These are phyloP conservation scores for Pyracantha coccinea DNA, from an alignment of 331 rosid species.

Conservation along the genomic window DNA sequence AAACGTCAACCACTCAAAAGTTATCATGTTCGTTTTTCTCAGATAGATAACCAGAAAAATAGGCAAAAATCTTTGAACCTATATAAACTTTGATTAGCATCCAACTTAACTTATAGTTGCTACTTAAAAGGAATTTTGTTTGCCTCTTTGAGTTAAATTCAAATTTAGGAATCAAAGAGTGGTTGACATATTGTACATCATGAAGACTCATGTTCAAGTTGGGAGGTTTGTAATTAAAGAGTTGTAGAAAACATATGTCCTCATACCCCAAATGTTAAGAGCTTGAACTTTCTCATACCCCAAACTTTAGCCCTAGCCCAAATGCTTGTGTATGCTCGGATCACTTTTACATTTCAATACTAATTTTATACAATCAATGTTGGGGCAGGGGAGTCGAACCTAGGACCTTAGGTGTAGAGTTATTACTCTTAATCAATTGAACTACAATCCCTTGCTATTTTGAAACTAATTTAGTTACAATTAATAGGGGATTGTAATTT, in stretches of 20 bases:
- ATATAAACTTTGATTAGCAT: neutral
- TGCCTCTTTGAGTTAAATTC: neutral
- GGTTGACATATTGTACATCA: neutral
- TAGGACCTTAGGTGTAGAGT: too few relatives aligned
- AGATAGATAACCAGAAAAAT: too few relatives aligned
- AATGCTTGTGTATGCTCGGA: too few relatives aligned
- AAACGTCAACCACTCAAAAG: too few relatives aligned
- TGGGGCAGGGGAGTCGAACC: neutral
- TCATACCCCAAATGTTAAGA: too few relatives aligned
- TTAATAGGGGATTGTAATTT: neutral
- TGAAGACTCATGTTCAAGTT: too few relatives aligned
- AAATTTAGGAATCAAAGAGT: neutral
- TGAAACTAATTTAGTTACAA: neutral
- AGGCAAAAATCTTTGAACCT: neutral
- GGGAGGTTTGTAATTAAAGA: too few relatives aligned
- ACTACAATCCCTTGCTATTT: rapidly evolving
- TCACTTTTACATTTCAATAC: neutral
- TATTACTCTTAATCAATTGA: neutral
- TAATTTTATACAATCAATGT: neutral
- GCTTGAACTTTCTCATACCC: too few relatives aligned
- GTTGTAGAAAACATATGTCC: too few relatives aligned
- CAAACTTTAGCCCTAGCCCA: too few relatives aligned
- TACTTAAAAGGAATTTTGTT: neutral
- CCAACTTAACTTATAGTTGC: neutral
- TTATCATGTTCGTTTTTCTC: too few relatives aligned